Percentiles rank a stretch among this genome's conserved stretches.
phyloP scores from a whole-genome alignment of 805 yeast species.

The Ogataea nitratoaversa region DNA sequence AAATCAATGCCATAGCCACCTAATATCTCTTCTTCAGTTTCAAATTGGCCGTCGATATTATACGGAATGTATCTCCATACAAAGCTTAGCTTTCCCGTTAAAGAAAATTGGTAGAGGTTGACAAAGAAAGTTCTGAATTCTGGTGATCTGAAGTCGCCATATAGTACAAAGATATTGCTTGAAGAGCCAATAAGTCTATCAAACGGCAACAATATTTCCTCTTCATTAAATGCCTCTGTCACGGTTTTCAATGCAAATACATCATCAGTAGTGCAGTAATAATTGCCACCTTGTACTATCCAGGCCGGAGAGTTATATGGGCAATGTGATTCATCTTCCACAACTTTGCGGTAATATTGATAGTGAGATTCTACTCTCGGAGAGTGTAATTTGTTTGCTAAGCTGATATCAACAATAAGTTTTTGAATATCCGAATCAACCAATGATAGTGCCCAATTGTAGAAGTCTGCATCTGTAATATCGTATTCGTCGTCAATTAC shows the following conservation, averaged over 20 bases:
- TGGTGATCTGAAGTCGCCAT: constrained; percentile 56
- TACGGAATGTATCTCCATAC: constrained; percentile 66
- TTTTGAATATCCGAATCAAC: constrained; percentile 7
- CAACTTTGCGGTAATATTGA: constrained; percentile 39
- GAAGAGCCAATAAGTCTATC: constrained; percentile 64
- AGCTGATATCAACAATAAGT: constrained; percentile 36
- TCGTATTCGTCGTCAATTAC: constrained; percentile 18
- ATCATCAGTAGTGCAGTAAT: constrained; percentile 66
- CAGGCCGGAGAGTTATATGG: constrained; percentile 37
- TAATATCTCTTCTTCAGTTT: constrained; percentile 28
- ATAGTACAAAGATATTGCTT: constrained; percentile 42
- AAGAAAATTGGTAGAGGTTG: constrained; percentile 55
- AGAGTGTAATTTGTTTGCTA: constrained; percentile 45
- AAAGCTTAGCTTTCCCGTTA: constrained; percentile 62
- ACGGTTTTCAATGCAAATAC: constrained; percentile 73
- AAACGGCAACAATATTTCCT: constrained; percentile 33
- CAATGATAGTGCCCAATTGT: constrained; percentile 18
- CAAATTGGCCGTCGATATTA: constrained; percentile 18
- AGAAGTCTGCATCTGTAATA: constrained; percentile 26
- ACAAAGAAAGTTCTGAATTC: constrained; percentile 54
- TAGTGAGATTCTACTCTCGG: constrained; percentile 68
- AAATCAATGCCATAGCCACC: constrained; percentile 67
- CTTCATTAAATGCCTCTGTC: constrained; percentile 16
- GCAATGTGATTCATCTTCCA: constrained; percentile 27
- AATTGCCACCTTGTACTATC: constrained; percentile 44